phyloP scores from a whole-genome alignment of 2,329 filamentous ascomycete genomes.

The Myriosclerotinia duriaeana region DNA sequence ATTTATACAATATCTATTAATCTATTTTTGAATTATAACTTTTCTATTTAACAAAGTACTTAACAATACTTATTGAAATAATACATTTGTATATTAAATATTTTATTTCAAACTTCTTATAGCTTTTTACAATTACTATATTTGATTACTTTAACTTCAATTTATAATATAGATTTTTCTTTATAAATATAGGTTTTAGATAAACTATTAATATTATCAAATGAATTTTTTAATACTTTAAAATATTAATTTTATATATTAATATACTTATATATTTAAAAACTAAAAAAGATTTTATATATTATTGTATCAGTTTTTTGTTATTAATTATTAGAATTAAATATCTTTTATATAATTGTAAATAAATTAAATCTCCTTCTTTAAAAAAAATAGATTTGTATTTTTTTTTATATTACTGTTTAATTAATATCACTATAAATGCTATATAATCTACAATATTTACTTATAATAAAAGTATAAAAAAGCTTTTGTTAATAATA shows the following conservation, averaged over 20 bases:
- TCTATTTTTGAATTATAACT: background rate
- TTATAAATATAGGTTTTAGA: background rate
- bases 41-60: background rate
- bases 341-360: no score
- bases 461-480: background rate
- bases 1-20: background rate
- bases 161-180: background rate
- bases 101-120: background rate
- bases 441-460: background rate
- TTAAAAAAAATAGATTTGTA: no score
- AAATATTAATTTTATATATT: background rate
- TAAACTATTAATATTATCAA: background rate
- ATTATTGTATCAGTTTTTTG: background rate
- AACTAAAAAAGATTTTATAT: background rate
- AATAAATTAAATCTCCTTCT: no score
- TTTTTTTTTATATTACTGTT: background rate
- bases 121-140: background rate
- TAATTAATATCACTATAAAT: background rate
- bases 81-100: background rate
- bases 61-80: background rate
- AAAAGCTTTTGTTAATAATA: background rate
- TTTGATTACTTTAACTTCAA: background rate
- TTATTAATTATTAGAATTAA: no score
- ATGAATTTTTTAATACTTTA: background rate
- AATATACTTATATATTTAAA: background rate